These are phyloP conservation scores for Stemphylium vesicarium DNA, from an alignment of 2,329 filamentous ascomycete genomes.

Conservation along the genomic window DNA sequence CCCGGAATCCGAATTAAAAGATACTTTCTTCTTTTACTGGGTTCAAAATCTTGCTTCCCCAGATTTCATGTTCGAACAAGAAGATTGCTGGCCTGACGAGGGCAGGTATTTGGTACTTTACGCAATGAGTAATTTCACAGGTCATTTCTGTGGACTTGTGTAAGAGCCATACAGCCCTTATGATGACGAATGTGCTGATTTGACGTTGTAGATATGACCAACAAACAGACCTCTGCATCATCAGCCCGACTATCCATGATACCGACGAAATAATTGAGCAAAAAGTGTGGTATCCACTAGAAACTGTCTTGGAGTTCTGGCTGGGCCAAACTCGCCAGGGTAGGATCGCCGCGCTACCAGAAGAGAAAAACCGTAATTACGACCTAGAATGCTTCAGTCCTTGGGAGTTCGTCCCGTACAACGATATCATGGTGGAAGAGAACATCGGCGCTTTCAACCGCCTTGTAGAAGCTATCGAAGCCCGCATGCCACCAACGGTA, in stretches of 20 bases:
- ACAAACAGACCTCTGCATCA: conserved; percentile 8
- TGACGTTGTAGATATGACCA: conserved; percentile 15
- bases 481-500: no score
- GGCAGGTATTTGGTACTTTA: conserved; percentile 3
- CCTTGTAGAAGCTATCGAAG: conserved; percentile 16
- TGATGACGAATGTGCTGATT: not conserved
- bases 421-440: conserved; percentile 10
- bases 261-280: conserved; percentile 5
- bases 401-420: conserved; percentile 18
- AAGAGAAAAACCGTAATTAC: not conserved
- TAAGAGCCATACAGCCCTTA: not conserved
- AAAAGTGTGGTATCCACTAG: conserved; percentile 16
- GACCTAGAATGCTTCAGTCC: conserved; percentile 6
- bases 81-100: not conserved
- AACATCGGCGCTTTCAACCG: conserved; percentile 17
- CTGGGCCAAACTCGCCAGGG: conserved; percentile 16
- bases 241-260: not conserved
- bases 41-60: conserved; percentile 1
- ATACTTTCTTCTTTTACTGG: conserved; percentile 4
- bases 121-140: not conserved
- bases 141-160: not conserved
- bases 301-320: conserved; percentile 16
- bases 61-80: conserved; percentile 2
- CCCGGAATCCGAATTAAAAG: not conserved
- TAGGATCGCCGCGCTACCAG: conserved; percentile 11